Base-by-base conservation (phyloP, 2,329 filamentous ascomycete species). In the Calonectria montana region DNA sequence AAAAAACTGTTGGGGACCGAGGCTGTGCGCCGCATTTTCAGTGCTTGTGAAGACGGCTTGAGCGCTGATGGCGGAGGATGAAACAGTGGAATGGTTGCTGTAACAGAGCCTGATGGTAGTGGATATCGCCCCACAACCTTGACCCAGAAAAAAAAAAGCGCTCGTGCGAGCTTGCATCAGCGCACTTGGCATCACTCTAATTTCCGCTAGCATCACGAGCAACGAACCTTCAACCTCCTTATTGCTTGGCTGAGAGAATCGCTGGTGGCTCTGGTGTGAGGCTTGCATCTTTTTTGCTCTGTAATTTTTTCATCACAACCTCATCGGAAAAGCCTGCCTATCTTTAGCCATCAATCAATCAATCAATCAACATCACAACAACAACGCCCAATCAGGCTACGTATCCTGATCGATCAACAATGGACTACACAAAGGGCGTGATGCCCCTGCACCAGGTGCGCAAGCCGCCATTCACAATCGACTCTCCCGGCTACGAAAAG, bases 391-490 rank as follows among this genome's bases (percentile, higher is more conserved):
- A 23, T 47, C 21, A 47, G 43, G 53, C 21, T 39, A 59, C 53
- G 35, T 39, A 37, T 37, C 53, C 53, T 59, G 37, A 59, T 18
- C 37, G 6, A 7, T 9, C 31, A 13, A 15, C 21, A 15, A 59
- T 59, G 53, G 75, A 81, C 73, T 84, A 82, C 80, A 83, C 75
- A 61, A 76, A 77, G 74, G 87, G 86, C 71, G 80, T 86, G 15
- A 82, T 87, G 77, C 89, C 89, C 69, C 80, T 91, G 66, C 83
- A 87, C 77, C 89, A 90, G 83, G 86, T 89, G 76, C 91, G 93
- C 83, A 91, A 92, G 82, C 89, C 91, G 15, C 94, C 94, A 10
- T 96, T 92, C 85, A 92, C 92, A 66, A 87, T 95, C 79, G 93
- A 96, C 76, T 90, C 89, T 4, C 86, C 93, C 9, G 93, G 91